Base-by-base conservation (phyloP, 805 yeast species). In the Lipomyces spencermartinsiae region DNA sequence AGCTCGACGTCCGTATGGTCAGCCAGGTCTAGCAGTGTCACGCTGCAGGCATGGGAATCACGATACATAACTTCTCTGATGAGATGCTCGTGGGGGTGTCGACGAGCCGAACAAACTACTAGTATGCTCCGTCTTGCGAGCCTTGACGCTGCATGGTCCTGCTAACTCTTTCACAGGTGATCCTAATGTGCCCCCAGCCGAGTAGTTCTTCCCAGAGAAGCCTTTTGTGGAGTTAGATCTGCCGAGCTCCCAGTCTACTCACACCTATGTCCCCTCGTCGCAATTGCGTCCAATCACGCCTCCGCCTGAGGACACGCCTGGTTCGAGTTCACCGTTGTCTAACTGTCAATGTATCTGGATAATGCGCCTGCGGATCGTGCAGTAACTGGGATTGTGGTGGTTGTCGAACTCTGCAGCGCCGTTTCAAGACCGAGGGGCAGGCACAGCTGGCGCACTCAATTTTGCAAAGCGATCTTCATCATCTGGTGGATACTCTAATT, bases 251-350 rank as follows among this genome's bases (percentile, higher is more conserved):
- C 46, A 39, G 46, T 39, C 46, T 34, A 14, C 29, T 8, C 22
- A n/a, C 7, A 69, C 39, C 7, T 35, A 35, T 43, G 3, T 43
- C 49, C 49, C 49, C 14, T 43, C 49, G 14, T 43, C 49, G 49
- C 49, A 16, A n/a, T n/a, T n/a, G 49, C 49, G n/a, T n/a, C n/a
- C n/a, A n/a, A n/a, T n/a, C n/a, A n/a, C 49, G 9, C 49, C 1
- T 43, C 49, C 49, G 4, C 6, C 49, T 43, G 49, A 43, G 19
- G 19, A 43, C 49, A 7, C 49, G 0, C 49, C 49, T 43, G 19
- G 49, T 43, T 43, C 49, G 49, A 43, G 49, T 43, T 43, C 49
- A 43, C 49, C 22, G 22, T 43, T 43, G 22, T n/a, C 49, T 43
- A 19, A 43, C 49, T 43, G 49, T 43, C 49, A 43, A 43, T 14